Base-by-base conservation (phyloP, 2,329 filamentous ascomycete genomes). In the Trichothecium roseum region DNA sequence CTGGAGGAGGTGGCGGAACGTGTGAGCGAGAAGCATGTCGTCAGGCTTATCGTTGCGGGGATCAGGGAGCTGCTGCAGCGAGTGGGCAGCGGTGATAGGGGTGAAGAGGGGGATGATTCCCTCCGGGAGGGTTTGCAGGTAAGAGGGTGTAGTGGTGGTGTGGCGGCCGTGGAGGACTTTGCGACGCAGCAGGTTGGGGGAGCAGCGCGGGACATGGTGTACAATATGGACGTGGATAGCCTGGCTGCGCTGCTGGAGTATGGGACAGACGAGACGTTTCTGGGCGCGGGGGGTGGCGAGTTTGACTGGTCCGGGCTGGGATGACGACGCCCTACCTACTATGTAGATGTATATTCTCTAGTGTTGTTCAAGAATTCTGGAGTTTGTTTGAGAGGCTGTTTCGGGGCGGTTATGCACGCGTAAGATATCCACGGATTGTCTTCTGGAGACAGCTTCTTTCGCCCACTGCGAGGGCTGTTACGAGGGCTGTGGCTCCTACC, bases 21-120 rank as follows among this genome's bases (percentile, higher is more conserved):
- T 15, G 32, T 36, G 4, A 44, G 43, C 28, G 39, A 43, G 28
- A 37, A 38, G 15, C 41, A 45, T 17, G 36, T 45, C 10, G 37
- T 37, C 3, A 20, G 40, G 14, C 43, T 40, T 17, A 40, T 42
- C 26, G 43, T 45, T 16, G 38, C 43, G 2, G 43, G 43, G 3
- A 38, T 45, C 15, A 30, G 36, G 18, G 43, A 42, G 33, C 34
- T 45, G 15, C 38, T 45, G 18, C 38, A 43, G 38, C 33, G 41
- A 7, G 37, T 45, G 18, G 39, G 32, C 12, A 15, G 31, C n/a
- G 32, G 33, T 5, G 5, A 15, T 9, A 28, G 18, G 13, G 22
- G 17, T 14, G 31, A 37, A 26, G 26, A 26, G 12, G 8, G 18
- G 18, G 20, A n/a, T 9, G n/a, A 17, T n/a, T 12, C 5, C 30